Evolutionary conservation across 2,329 filamentous ascomycete species (phyloP), one percentile per base, ranked within the genome.

Genomic region (Dactylonectria estremocensis): DNA sequence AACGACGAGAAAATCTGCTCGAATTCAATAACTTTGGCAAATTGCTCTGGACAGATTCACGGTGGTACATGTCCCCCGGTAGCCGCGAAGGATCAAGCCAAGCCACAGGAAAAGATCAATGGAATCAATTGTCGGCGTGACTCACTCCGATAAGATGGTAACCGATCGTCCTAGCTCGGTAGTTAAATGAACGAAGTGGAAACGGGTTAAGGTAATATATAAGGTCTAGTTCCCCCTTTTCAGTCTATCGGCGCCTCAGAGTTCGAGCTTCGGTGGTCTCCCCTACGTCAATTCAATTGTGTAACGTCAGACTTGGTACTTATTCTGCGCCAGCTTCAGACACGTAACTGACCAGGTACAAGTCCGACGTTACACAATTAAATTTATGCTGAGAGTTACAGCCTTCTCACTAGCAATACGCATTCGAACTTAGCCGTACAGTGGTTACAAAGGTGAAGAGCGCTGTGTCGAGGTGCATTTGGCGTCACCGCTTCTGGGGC

Each of bases 51-150:
- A 10, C n/a, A 13, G 24, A 46, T 61, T 61, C 58, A 61, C 58
- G 58, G 14, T 54, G 58, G 58, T 48, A 61, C 58, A 48, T 54
- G 49, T 13, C 24, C 37, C 57, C 33, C 33, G 20, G 33, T 33
- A 14, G 13, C 13, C 14, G 31, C 46, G 14, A 45, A 50, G 46
- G 57, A 60, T 52, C 20, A n/a, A 52, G 57, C 20, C 49, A 13
- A 35, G 4, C 11, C 13, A 33, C 46, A 20, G 18, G 31, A 31
- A 7, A 28, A 28, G 24, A 28, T 28, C 14, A 14, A 45, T 33
- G 13, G 20, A 40, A n/a, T 22, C 14, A 40, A n/a, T 22, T 28
- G 10, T 60, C 31, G 28, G 33, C 33, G 16, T 61, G 58, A 61
- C 46, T 61, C 58, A 53, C 58, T 8, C 8, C 48, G 48, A 35